Conservation (phyloP, 495 filamentous ascomycete species). For the Neurospora terricola region DNA sequence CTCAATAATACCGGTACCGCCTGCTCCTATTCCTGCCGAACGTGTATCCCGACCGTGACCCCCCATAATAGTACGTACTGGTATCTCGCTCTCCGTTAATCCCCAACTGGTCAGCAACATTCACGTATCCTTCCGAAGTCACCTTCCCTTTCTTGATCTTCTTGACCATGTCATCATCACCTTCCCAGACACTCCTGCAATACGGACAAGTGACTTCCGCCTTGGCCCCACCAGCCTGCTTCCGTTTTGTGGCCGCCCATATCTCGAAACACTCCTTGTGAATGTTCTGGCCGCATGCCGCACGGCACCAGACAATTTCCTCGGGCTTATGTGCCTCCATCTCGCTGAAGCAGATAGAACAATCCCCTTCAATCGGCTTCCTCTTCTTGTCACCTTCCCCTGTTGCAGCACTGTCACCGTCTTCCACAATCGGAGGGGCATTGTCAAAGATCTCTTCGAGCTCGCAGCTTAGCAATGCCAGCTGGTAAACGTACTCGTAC, state of each 20-base stretch:
- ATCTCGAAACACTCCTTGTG: slow-evolving; percentile 62
- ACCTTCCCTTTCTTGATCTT: slow-evolving; percentile 32
- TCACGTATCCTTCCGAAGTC: slow-evolving; percentile 54
- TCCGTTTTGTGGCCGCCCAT: slow-evolving; percentile 51
- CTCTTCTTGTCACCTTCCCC: slow-evolving; percentile 22
- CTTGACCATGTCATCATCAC: slow-evolving; percentile 38
- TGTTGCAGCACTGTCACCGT: neutral
- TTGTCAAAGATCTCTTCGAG: slow-evolving; percentile 48
- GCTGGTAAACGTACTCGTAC: slow-evolving; percentile 57
- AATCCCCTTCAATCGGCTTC: slow-evolving; percentile 57
- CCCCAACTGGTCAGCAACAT: slow-evolving; percentile 54
- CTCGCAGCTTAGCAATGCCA: slow-evolving; percentile 59
- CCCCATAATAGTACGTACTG: neutral
- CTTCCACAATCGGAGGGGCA: slow-evolving; percentile 31
- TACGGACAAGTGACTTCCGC: slow-evolving; percentile 52
- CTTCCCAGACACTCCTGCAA: slow-evolving; percentile 52
- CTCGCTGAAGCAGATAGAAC: slow-evolving; percentile 69
- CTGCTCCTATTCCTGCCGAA: neutral
- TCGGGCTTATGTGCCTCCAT: slow-evolving; percentile 43
- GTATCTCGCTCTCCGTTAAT: slow-evolving; percentile 29
- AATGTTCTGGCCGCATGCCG: slow-evolving; percentile 69
- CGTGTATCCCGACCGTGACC: neutral
- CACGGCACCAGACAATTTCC: slow-evolving; percentile 59
- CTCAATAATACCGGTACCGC: neutral
- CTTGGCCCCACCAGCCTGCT: slow-evolving; percentile 8